phyloP scores from a whole-genome alignment of 768 basidiomycete species.

The Termitomyces sp. region DNA sequence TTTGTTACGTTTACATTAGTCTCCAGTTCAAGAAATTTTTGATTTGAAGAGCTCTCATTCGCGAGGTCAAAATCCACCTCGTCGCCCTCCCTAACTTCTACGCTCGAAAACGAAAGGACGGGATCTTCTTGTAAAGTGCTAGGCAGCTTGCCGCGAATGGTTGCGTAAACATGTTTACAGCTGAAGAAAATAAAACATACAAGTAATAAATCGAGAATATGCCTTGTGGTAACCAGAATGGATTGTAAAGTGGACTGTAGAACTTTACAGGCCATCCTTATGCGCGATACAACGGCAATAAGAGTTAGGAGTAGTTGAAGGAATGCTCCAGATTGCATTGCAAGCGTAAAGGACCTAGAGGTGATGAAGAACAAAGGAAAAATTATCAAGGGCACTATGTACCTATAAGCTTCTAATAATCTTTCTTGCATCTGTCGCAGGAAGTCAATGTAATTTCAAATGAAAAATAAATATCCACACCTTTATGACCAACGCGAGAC shows the following conservation, averaged over 20 bases:
- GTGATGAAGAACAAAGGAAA: background rate
- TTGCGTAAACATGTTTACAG: background rate
- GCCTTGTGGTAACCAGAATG: conserved; percentile 18
- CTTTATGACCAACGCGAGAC: conserved; percentile 37
- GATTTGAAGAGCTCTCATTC: background rate
- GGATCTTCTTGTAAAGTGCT: background rate
- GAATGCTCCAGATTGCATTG: conserved; percentile 72
- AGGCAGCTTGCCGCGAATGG: background rate
- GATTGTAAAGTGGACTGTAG: conserved; percentile 32
- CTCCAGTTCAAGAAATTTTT: background rate
- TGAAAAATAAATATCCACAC: conserved; percentile 19
- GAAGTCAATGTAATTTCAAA: background rate
- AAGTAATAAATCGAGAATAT: conserved; percentile 22
- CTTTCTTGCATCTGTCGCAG: conserved; percentile 13
- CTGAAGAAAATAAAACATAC: background rate
- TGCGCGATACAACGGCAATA: conserved; percentile 54
- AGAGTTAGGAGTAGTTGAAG: conserved; percentile 61
- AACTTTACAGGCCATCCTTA: conserved; percentile 40
- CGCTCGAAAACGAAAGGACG: background rate
- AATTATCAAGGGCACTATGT: background rate
- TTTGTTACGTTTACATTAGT: background rate
- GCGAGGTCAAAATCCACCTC: background rate
- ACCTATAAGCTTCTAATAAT: conserved; percentile 47
- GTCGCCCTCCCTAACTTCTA: background rate
- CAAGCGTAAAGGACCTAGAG: conserved; percentile 53